Base-by-base conservation (phyloP, 257 asterid species). In the Gynochthodes officinalis region DNA sequence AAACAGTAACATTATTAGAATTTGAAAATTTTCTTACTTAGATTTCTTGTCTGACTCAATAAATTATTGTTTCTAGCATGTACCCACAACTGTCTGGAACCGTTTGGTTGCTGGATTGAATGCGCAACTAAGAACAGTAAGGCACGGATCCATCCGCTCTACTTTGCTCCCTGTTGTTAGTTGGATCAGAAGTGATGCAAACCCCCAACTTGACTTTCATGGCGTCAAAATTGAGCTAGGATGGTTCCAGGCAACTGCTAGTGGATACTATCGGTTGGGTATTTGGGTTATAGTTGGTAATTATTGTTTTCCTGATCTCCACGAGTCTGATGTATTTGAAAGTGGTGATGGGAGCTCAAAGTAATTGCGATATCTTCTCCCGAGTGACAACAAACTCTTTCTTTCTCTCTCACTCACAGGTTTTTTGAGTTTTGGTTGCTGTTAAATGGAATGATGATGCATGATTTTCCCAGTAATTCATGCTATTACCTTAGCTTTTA, bases 211-310 rank as follows among this genome's bases (percentile, higher is more conserved):
- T 66, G 96, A 90, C 80, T 93, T 93, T 87, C 98, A 93, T 37
- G 91, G 97, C 49, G 96, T 87, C 64, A 91, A 86, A 84, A 69
- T 93, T 64, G 94, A 93, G 84, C 91, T 91, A n/a, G 96, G 96
- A 25, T 93, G 98, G 98, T 89, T 91, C 89, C 98, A 91, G 73
- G 96, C 89, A 67, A 93, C 97, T 30, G 86, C 96, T 64, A 91
- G 91, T 75, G 98, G 97, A 69, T 93, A 90, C 72, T 93, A 93
- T 78, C 98, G 91, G 77, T 78, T 93, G 85, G 98, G 98, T 30
- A 80, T 88, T 73, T 77, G 90, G 88, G 97, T 93, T 74, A 85
- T 89, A 73, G 82, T 92, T 71, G 96, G 97, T 60, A 90, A 86
- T 76, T 79, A 75, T 81, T 78, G 84, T 70, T 86, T 81, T 70